These are phyloP conservation scores for Populus simonii DNA, from an alignment of 345 rosid genomes.

Conservation along the genomic window DNA sequence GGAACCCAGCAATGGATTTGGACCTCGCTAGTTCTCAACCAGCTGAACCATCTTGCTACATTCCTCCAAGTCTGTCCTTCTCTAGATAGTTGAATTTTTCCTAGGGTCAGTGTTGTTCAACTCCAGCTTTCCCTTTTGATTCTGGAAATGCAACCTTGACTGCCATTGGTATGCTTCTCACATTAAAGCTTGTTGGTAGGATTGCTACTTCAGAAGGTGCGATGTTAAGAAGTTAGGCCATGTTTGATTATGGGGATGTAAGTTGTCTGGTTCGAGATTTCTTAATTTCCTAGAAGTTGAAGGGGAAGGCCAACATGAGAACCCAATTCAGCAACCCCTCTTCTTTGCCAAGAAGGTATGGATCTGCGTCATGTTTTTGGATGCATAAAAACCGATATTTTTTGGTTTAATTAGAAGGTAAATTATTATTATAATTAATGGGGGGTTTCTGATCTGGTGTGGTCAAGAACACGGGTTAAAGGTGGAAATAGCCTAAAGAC, in stretches of 20 bases:
- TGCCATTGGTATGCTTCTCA: too few species aligned
- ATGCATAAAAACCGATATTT: not conserved
- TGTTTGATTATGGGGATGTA: too few species aligned
- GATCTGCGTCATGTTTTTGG: not conserved
- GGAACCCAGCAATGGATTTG: slow-evolving; percentile 41
- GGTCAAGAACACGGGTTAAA: not conserved
- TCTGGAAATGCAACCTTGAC: too few species aligned
- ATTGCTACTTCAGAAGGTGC: too few species aligned
- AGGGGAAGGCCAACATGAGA: too few species aligned
- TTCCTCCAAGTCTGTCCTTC: slow-evolving; percentile 47
- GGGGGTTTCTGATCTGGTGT: not conserved
- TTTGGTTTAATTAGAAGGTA: not conserved
- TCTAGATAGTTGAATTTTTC: slow-evolving; percentile 61
- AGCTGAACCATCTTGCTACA: slow-evolving; percentile 51
- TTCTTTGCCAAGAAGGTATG: too few species aligned
- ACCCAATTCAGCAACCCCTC: too few species aligned
- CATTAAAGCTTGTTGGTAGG: too few species aligned
- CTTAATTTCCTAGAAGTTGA: too few species aligned
- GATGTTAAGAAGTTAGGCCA: too few species aligned
- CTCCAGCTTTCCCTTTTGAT: slow-evolving; percentile 31
- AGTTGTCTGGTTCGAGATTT: too few species aligned
- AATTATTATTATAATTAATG: too few species aligned
- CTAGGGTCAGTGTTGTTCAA: slow-evolving; percentile 49
- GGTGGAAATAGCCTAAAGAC: not conserved
- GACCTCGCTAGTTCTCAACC: slow-evolving; percentile 52